Evolutionary conservation across 2,329 filamentous ascomycete species (phyloP).

Genomic region (Colletotrichum sp.): DNA sequence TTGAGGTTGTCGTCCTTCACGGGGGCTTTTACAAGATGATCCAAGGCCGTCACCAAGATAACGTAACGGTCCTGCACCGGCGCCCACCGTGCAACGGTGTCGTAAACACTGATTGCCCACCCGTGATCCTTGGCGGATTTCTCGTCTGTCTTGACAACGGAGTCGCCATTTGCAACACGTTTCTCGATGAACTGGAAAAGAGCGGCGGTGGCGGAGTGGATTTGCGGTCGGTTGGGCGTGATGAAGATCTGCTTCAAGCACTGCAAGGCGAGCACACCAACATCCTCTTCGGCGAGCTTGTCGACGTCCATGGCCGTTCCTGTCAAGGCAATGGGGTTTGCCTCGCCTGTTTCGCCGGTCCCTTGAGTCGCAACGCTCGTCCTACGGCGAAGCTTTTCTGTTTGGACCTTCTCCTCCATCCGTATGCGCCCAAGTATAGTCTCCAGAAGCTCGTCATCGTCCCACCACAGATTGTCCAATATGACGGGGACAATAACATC

Average conservation of each 20-base stretch:
- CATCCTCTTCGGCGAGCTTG: conserved; percentile 87
- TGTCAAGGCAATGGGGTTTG: conserved; percentile 74
- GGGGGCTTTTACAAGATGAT: conserved; percentile 72
- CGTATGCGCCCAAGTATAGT: conserved; percentile 71
- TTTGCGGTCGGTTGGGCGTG: conserved; percentile 80
- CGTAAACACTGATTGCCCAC: conserved; percentile 85
- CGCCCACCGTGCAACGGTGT: conserved; percentile 82
- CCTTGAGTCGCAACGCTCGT: conserved; percentile 81
- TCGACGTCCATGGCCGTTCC: conserved; percentile 88
- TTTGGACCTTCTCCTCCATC: conserved; percentile 71
- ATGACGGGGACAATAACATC: conserved; percentile 83
- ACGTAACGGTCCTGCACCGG: conserved; percentile 95
- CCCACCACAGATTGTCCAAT: conserved; percentile 83
- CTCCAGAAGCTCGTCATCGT: conserved; percentile 72
- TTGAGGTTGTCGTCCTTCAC: conserved; percentile 74
- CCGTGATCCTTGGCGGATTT: conserved; percentile 55
- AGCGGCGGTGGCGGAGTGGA: conserved; percentile 75
- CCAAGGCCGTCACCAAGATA: conserved; percentile 82
- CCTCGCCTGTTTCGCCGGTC: conserved; percentile 70
- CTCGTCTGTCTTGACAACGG: conserved; percentile 55
- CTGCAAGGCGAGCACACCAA: conserved; percentile 81
- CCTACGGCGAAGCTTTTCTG: conserved; percentile 70
- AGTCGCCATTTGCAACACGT: conserved; percentile 56
- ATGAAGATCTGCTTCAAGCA: conserved; percentile 88
- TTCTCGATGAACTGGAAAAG: conserved; percentile 77